Percentiles rank a stretch among this genome's conserved stretches.
Evolutionary conservation across 1,284 basidiomycete species (phyloP).

Genomic region (Polyporus tsugae): DNA sequence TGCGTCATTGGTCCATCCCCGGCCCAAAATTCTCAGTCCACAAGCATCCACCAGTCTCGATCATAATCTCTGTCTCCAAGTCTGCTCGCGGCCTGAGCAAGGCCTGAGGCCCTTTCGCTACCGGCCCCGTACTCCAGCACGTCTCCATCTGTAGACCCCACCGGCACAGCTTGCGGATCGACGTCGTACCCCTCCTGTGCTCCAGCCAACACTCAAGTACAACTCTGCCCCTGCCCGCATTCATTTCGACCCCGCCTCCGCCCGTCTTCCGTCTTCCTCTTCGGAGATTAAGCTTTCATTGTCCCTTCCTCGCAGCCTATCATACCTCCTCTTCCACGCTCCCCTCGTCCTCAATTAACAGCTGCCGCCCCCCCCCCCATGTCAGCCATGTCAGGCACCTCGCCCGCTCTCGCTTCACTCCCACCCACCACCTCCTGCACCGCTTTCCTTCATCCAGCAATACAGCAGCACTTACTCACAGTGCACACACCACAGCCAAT

Average conservation of each 20-base stretch:
- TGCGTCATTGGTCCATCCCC: not conserved
- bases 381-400: not conserved
- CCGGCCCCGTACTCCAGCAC: no score
- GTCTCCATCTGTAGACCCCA: not conserved
- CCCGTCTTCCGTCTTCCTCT: not conserved
- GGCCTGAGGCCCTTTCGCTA: not conserved
- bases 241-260: not conserved
- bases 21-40: not conserved
- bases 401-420: constrained; percentile 1
- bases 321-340: not conserved
- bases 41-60: constrained; percentile 2
- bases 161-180: not conserved
- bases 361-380: not conserved
- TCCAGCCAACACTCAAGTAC: not conserved
- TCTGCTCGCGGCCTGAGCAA: no score
- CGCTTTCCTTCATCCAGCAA: not conserved
- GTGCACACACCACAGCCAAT: no score
- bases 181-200: not conserved
- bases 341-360: not conserved
- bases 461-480: no score
- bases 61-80: not conserved
- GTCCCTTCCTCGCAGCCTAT: constrained; percentile 4
- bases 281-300: constrained; percentile 3
- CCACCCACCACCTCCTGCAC: not conserved
- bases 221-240: not conserved